A percentile compares a stretch with the other conserved stretches of the same genome.
These are phyloP conservation scores for Rosa rugosa DNA, from an alignment of 306 rosid species.

Conservation along the genomic window DNA sequence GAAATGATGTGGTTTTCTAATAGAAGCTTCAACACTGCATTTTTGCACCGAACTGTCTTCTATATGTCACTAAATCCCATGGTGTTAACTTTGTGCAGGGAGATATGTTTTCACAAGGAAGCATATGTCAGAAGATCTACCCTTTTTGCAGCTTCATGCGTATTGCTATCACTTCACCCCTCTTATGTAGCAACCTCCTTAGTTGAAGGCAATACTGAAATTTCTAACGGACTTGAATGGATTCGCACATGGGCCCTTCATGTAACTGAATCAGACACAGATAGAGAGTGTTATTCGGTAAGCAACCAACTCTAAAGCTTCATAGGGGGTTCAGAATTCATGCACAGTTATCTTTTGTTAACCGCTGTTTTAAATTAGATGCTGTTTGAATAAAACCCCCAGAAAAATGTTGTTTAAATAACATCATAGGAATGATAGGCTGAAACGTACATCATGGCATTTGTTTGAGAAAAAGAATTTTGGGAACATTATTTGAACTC, in stretches of 20 bases:
- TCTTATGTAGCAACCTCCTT: conserved; percentile 66
- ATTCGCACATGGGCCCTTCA: conserved; percentile 78
- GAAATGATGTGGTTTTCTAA: conserved; percentile 4
- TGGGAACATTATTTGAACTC: background rate
- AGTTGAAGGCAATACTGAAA: conserved; percentile 66
- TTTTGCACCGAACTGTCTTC: conserved; percentile 10
- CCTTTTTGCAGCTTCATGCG: conserved; percentile 85
- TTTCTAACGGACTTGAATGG: conserved; percentile 90
- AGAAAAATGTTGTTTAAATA: background rate
- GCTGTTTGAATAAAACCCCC: background rate
- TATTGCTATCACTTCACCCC: conserved; percentile 75
- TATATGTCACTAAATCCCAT: conserved; percentile 16
- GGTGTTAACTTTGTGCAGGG: conserved; percentile 49
- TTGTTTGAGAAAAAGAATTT: background rate
- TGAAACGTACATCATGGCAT: background rate
- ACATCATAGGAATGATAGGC: background rate
- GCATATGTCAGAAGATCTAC: conserved; percentile 88
- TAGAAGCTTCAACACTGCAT: conserved; percentile 2
- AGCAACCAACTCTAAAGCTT: conserved; percentile 37
- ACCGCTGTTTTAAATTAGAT: background rate
- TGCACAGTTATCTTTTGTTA: conserved; percentile 21
- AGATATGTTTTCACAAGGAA: conserved; percentile 77
- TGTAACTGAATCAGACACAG: conserved; percentile 77
- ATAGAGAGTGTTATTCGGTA: conserved; percentile 87
- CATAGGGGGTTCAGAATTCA: conserved; percentile 16